Evolutionary conservation across 2,329 filamentous ascomycete genomes (phyloP), one percentile per base, ranked within the genome.

Genomic region (Aaosphaeria pasadenensis): DNA sequence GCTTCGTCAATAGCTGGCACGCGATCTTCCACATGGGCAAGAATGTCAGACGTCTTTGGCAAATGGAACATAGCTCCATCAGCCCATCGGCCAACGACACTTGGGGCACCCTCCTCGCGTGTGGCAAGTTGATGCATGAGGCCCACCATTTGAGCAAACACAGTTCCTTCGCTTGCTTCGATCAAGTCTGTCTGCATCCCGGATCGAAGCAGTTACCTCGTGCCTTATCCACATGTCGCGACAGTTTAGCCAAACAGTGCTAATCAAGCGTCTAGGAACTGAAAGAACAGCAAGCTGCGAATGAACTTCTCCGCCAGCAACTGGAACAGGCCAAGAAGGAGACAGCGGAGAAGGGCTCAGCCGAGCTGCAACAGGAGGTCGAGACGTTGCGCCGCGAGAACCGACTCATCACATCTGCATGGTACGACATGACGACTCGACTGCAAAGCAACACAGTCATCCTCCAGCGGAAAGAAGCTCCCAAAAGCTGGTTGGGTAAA

Each of bases 361-460:
- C 49, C 50, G 67, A 70, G 47, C 59, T 68, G 9, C 63, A 67
- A 44, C 55, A 67, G 46, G 75, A 79, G 58, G 80, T 88, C 62
- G 82, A 83, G 56, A 88, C 85, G 58, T 79, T 95, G 50, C 81
- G 87, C 66, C 82, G 87, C 58, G 89, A 95, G 70, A 90, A 89
- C 67, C 80, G 80, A 36, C 79, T 94, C 64, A 89, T 95, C 60
- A 78, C 86, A 29, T 87, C 85, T n/a, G 89, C 89, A 2, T 95
- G 88, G 88, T 91, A 91, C 72, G 88, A 92, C 69, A 80, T 94
- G 60, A 85, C 86, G 29, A 85, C 80, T 64, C 79, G 89, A 44
- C 71, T 95, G 57, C 89, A 94, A 72, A 91, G 87, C 73, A 92
- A 91, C 67, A 88, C 88, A 53, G 86, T 92, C 39, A 83, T 89